Evolutionary conservation across 129 eudicot genomes (phyloP), one percentile per base, ranked within the genome.

Genomic region (Flaveria brownii): DNA sequence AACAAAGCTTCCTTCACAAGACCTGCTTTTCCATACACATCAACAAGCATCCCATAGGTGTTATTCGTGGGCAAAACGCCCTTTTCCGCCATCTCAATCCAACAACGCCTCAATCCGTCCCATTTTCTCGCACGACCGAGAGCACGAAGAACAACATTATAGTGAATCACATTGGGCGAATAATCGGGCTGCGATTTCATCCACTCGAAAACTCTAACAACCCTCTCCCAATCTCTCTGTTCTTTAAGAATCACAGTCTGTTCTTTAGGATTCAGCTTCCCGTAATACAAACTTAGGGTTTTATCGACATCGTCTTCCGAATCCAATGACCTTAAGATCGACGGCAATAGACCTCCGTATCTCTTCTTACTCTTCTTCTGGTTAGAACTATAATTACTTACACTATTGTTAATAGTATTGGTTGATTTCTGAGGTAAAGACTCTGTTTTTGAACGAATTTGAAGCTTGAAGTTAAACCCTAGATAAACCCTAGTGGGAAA

Each of bases 21-120:
- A 42, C 98, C 98, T 0, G 97, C 95, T 77, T 89, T 90, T 17
- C 98, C 98, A 82, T 88, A 93, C 82, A 88, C 96, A 80, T 88
- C 95, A 62, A 93, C 87, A 67, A 93, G 98, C 90, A 90, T 90
- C 4, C 84, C 78, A 36, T 90, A 88, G 6, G 96, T 88, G 70
- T 88, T 86, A 81, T 90, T 88, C 15, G 96, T 90, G 0, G 98
- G 89, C 25, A 88, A 13, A 69, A 90, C 85, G 0, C 95, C 91
- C 33, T 84, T 87, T 13, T 80, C 80, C 0, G 92, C 96, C 98
- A 93, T 90, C 14, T 93, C 97, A 74, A 90, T 81, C 98, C 98
- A 93, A 65, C 92, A 88, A 68, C 86, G 87, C 80, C 98, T 88
- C 77, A 93, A 83, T 17, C 87, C 92, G 68, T 93, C 97, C 98